phyloP scores from a whole-genome alignment of 805 yeast species.

The Yamadazyma sp. region DNA sequence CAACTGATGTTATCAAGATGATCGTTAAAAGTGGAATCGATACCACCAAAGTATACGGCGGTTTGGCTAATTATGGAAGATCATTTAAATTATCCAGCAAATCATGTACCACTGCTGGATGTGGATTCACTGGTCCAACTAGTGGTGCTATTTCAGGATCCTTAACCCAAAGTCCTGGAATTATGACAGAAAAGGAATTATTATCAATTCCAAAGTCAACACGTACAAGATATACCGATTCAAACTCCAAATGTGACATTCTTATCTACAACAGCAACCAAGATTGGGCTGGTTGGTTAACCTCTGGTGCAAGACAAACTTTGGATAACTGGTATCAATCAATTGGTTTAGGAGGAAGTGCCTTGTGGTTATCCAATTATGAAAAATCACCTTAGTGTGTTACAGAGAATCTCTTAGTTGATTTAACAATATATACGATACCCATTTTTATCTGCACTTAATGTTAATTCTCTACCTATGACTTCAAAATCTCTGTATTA shows the following conservation, averaged over 20 bases:
- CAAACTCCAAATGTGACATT: slow-evolving; percentile 15
- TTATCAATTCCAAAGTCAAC: slow-evolving; percentile 8
- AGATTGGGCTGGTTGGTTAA: slow-evolving; percentile 18
- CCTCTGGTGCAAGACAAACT: slow-evolving; percentile 8
- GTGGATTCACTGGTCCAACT: slow-evolving; percentile 13
- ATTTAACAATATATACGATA: no score
- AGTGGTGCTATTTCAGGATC: slow-evolving; percentile 12
- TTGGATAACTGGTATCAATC: slow-evolving; percentile 11
- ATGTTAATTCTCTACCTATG: no score
- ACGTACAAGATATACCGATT: slow-evolving; percentile 12
- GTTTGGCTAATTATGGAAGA: slow-evolving; percentile 20
- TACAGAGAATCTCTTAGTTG: no score
- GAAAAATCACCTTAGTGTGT: not conserved
- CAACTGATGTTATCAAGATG: slow-evolving; percentile 12
- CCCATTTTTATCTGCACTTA: no score
- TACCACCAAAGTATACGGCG: slow-evolving; percentile 17
- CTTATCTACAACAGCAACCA: slow-evolving; percentile 13
- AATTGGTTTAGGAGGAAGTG: slow-evolving; percentile 17
- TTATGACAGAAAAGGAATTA: slow-evolving; percentile 15
- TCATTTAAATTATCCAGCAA: slow-evolving; percentile 8
- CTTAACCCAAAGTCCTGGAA: slow-evolving; percentile 12
- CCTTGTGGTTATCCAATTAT: slow-evolving; percentile 16
- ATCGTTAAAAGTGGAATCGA: slow-evolving; percentile 18
- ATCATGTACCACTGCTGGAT: slow-evolving; percentile 12
- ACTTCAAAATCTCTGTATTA: no score